These are phyloP conservation scores for Escallonia rubra DNA, from an alignment of 129 eudicot genomes.

Conservation along the genomic window DNA sequence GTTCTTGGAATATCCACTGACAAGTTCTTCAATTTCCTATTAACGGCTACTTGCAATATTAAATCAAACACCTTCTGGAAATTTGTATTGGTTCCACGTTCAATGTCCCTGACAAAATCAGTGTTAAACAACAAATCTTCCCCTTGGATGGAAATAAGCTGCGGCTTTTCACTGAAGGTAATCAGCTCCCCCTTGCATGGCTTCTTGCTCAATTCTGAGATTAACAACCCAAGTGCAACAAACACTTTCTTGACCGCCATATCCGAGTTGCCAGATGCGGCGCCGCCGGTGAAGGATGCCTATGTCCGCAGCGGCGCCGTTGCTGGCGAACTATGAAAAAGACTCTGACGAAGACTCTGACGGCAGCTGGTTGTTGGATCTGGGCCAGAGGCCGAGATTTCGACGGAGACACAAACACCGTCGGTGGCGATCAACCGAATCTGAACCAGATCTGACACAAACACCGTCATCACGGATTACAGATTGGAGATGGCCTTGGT, in stretches of 20 bases:
- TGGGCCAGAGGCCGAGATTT: too few relatives aligned
- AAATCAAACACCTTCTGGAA: constrained; percentile 27
- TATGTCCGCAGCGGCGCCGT: too few relatives aligned
- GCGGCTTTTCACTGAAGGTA: constrained; percentile 16
- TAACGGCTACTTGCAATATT: constrained; percentile 23
- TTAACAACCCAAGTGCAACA: constrained; percentile 25
- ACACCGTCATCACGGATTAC: too few relatives aligned
- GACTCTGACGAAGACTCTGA: too few relatives aligned
- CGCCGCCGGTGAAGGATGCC: too few relatives aligned
- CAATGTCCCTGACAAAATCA: constrained; percentile 5
- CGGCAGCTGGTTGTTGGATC: too few relatives aligned
- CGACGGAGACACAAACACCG: too few relatives aligned
- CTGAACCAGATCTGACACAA: too few relatives aligned
- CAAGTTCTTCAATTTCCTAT: constrained; percentile 14
- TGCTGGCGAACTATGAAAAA: too few relatives aligned
- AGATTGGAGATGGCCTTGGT: too few relatives aligned
- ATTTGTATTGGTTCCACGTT: constrained; percentile 24
- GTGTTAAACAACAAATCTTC: constrained; percentile 24
- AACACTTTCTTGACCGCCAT: constrained; percentile 5
- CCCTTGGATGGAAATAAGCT: constrained; percentile 9
- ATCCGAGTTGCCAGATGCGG: too few relatives aligned
- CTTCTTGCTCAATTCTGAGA: constrained; percentile 21
- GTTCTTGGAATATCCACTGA: constrained; percentile 30
- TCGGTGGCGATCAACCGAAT: too few relatives aligned
- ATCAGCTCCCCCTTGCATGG: constrained; percentile 29